These are phyloP conservation scores for Vaccinium darrowii DNA, from an alignment of 148 eudicot genomes.

Conservation along the genomic window DNA sequence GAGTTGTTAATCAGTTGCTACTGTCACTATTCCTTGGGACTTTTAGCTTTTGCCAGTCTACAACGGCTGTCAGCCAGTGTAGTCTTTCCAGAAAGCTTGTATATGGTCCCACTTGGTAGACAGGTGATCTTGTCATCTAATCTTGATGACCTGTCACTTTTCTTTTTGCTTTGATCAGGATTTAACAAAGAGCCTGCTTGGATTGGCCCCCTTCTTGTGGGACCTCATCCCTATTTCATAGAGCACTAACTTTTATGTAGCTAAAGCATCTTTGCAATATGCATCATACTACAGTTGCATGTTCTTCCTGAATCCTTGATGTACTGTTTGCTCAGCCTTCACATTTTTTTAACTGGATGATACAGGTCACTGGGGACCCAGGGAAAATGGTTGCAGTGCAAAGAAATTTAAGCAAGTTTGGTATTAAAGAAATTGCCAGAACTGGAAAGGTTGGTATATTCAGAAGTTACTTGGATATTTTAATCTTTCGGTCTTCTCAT, in stretches of 20 bases:
- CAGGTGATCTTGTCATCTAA: neutral
- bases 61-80: neutral
- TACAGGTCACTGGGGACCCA: conserved; percentile 91
- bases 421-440: conserved; percentile 83
- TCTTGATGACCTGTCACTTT: neutral
- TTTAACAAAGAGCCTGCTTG: neutral
- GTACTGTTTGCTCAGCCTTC: neutral
- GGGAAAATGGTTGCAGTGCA: conserved; percentile 86
- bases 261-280: neutral
- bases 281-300: neutral
- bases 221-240: neutral
- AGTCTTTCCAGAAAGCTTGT: neutral
- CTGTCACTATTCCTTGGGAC: neutral
- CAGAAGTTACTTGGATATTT: neutral
- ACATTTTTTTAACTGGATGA: conserved; percentile 13
- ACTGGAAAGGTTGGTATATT: conserved; percentile 73
- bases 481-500: neutral
- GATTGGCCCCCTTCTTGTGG: neutral
- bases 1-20: neutral
- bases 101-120: neutral
- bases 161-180: neutral
- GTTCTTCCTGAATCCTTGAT: neutral
- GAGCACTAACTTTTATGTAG: neutral
- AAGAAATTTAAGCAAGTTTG: conserved; percentile 80
- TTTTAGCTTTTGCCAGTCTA: neutral